These are phyloP conservation scores for Globisporangium uncinulatum DNA, from an alignment of 352 stramenopile genomes.

Conservation along the genomic window DNA sequence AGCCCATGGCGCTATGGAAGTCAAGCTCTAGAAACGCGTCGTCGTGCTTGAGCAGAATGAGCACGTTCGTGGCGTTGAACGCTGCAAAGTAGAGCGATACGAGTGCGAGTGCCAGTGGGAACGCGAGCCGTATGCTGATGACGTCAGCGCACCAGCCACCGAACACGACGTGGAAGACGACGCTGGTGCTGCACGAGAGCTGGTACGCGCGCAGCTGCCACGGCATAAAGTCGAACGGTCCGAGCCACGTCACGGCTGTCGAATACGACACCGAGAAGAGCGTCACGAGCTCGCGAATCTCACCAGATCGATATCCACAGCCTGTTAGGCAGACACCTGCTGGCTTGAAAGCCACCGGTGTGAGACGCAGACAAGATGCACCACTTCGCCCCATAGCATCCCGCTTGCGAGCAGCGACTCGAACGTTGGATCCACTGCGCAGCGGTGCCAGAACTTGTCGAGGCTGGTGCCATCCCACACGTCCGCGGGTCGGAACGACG, in stretches of 20 bases:
- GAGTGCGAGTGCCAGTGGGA: conserved; percentile 25
- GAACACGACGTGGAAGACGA: conserved; percentile 34
- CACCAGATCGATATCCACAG: too few relatives aligned
- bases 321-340: too few relatives aligned
- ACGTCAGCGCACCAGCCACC: conserved; percentile 19
- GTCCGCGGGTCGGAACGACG: conserved; percentile 8
- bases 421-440: conserved; percentile 23
- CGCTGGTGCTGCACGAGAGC: conserved; percentile 28
- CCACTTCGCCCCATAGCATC: conserved; percentile 32
- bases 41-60: conserved; percentile 44
- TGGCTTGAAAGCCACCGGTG: too few relatives aligned
- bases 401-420: conserved; percentile 20
- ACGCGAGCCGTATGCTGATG: conserved; percentile 23
- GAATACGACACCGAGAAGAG: conserved; percentile 44
- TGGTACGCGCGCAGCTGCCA: conserved; percentile 41
- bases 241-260: conserved; percentile 37
- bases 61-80: conserved; percentile 56
- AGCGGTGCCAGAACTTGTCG: conserved; percentile 20
- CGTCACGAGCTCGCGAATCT: conserved; percentile 27
- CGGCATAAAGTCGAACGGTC: conserved; percentile 39
- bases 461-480: conserved; percentile 18
- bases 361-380: conserved; percentile 5
- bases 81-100: conserved; percentile 33
- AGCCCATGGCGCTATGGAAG: neutral
- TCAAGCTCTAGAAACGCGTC: conserved; percentile 8